Evolutionary conservation across 2,329 filamentous ascomycete species (phyloP), one percentile per base, ranked within the genome.

Genomic region (Claviceps digitariae): DNA sequence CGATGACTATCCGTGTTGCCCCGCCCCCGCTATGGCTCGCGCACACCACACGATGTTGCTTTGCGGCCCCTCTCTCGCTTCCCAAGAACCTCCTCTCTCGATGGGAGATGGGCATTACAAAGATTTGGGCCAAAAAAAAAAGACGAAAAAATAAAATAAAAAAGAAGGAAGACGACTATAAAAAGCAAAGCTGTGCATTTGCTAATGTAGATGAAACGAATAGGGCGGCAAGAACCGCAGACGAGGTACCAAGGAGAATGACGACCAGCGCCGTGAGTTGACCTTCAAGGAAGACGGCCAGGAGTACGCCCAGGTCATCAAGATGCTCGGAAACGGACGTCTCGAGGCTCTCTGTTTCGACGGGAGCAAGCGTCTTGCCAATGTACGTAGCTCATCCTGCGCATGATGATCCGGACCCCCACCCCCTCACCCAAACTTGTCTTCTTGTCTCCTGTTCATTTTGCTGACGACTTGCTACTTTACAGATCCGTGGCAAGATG

Each of bases 261-360:
- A 97, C 78, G 95, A 96, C 69, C 90, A 96, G 77, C 96, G 96
- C 81, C 90, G 91, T 72, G 91, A 97, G 73, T 81, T 97, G 66
- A 91, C 89, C 67, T 97, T 97, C 84, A 96, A 96, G 76, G 93
- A 97, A 72, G 91, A 97, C 68, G 91, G 91, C 62, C 91, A 97
- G 78, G 84, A 72, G 59, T 72, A 72, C 58, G 69, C 69, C 52
- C 69, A 71, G 61, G 68, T 71, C 57, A 59, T 93, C 63, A 95
- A 95, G 79, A 95, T 96, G 90, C 81, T 95, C 57, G 90, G 90
- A 61, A 95, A 95, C 79, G 90, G 90, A 61, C 87, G 90, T 63
- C 83, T 96, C 49, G 90, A 95, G 72, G 90, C 90, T 55, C 67
- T 90, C 62, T 97, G 91, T 77, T 98, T 98, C 72, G 93, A 97